Conservation (phyloP, 345 rosid species). For the Salix exigua region DNA sequence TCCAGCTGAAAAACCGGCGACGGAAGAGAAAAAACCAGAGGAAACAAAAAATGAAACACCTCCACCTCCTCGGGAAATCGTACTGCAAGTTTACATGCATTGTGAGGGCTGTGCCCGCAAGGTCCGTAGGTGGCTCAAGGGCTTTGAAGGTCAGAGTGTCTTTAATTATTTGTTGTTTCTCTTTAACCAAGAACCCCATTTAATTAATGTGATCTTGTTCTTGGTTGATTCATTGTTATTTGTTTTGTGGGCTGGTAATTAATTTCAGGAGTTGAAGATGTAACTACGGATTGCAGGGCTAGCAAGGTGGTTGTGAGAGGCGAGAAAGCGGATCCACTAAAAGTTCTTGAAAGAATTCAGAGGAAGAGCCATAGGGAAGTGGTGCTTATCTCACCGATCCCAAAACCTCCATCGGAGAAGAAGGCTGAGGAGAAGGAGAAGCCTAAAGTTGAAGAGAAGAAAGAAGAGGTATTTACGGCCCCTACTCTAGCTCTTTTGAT, state of each 20-base stretch:
- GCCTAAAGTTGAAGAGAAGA: constrained; percentile 59
- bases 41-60: constrained; percentile 43
- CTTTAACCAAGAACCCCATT: background rate
- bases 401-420: constrained; percentile 60
- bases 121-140: constrained; percentile 66
- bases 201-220: background rate
- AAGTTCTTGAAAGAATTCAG: constrained; percentile 72
- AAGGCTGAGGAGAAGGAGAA: constrained; percentile 45
- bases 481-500: background rate
- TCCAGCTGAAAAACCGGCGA: constrained; percentile 23
- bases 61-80: constrained; percentile 62
- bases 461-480: constrained; percentile 55
- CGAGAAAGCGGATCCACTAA: constrained; percentile 83
- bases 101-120: constrained; percentile 97
- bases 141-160: constrained; percentile 59
- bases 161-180: background rate
- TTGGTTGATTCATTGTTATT: background rate
- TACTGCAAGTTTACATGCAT: constrained; percentile 86
- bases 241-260: background rate
- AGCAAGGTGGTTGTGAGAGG: constrained; percentile 90
- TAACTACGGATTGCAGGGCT: constrained; percentile 69
- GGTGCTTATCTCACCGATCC: constrained; percentile 83
- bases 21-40: constrained; percentile 36
- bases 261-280: constrained; percentile 75
- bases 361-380: constrained; percentile 81